Evolutionary conservation across 2,329 filamentous ascomycete species (phyloP).

Genomic region (Bipolaris cookei): DNA sequence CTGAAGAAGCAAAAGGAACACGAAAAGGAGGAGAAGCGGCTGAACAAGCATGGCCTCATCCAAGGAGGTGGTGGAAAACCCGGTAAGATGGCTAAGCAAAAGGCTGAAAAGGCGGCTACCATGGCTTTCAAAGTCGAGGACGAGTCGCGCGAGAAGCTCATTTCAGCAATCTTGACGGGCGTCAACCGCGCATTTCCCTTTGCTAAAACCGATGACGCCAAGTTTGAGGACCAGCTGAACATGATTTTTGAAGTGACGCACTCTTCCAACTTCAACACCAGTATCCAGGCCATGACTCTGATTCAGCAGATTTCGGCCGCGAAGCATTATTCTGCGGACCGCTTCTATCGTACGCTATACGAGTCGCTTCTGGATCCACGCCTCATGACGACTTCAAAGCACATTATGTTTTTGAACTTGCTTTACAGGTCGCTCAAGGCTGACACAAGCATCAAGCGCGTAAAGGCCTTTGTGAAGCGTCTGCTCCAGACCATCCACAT

Average conservation of each 20-base stretch:
- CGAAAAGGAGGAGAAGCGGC: constrained; percentile 46
- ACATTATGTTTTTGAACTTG: constrained; percentile 92
- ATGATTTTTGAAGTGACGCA: constrained; percentile 96
- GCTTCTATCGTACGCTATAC: constrained; percentile 94
- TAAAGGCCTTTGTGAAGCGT: constrained; percentile 95
- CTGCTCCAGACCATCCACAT: constrained; percentile 85
- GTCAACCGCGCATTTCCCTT: constrained; percentile 97
- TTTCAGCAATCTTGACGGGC: constrained; percentile 88
- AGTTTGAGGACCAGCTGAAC: constrained; percentile 88
- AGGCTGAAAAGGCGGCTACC: constrained; percentile 52
- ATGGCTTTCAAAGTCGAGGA: constrained; percentile 55
- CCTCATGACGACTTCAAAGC: constrained; percentile 88
- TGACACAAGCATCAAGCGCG: constrained; percentile 86
- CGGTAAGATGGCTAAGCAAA: constrained; percentile 60
- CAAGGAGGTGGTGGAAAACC: constrained; percentile 63
- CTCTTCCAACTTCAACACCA: constrained; percentile 98
- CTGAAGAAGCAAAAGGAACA: constrained; percentile 67
- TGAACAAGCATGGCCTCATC: constrained; percentile 57
- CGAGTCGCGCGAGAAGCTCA: constrained; percentile 86
- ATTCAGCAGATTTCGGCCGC: constrained; percentile 89
- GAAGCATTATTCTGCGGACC: constrained; percentile 81
- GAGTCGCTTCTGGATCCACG: constrained; percentile 92
- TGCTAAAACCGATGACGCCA: constrained; percentile 77
- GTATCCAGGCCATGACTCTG: constrained; percentile 90
- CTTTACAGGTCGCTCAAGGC: constrained; percentile 86